Conservation (phyloP, 345 rosid genomes). For the Eucalyptus curtisii region DNA sequence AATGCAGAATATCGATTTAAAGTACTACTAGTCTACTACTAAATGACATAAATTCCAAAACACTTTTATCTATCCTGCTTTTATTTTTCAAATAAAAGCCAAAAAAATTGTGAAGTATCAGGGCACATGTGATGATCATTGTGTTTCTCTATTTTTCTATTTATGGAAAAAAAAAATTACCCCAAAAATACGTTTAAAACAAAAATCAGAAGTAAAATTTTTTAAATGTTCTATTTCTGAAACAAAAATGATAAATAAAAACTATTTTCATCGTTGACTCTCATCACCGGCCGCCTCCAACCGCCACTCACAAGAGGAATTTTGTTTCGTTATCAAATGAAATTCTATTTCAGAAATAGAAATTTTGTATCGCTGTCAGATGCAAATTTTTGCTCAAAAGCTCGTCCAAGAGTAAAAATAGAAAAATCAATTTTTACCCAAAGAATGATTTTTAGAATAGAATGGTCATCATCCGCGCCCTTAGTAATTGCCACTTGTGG, state of each 20-base stretch:
- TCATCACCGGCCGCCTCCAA: fast-evolving
- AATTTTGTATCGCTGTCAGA: fast-evolving
- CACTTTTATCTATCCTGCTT: neutral
- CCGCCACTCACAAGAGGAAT: fast-evolving
- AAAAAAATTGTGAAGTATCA: neutral
- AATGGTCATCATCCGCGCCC: too few species aligned
- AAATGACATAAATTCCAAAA: neutral
- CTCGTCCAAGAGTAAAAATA: too few species aligned
- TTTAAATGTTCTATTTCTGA: fast-evolving
- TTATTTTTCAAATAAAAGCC: neutral
- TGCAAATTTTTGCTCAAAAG: fast-evolving
- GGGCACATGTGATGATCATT: neutral
- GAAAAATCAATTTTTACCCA: too few species aligned
- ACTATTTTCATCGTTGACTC: too few species aligned
- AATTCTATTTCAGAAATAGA: fast-evolving
- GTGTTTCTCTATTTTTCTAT: too few species aligned
- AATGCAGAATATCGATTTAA: neutral
- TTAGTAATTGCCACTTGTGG: neutral
- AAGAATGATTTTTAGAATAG: too few species aligned
- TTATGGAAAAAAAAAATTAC: too few species aligned
- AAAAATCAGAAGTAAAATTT: fast-evolving
- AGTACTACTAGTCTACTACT: neutral
- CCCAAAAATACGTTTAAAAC: too few species aligned
- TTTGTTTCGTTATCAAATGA: fast-evolving
- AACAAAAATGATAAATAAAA: too few species aligned